These are phyloP conservation scores for Tremellales sp. DNA, from an alignment of 1,284 basidiomycete species.

Conservation along the genomic window DNA sequence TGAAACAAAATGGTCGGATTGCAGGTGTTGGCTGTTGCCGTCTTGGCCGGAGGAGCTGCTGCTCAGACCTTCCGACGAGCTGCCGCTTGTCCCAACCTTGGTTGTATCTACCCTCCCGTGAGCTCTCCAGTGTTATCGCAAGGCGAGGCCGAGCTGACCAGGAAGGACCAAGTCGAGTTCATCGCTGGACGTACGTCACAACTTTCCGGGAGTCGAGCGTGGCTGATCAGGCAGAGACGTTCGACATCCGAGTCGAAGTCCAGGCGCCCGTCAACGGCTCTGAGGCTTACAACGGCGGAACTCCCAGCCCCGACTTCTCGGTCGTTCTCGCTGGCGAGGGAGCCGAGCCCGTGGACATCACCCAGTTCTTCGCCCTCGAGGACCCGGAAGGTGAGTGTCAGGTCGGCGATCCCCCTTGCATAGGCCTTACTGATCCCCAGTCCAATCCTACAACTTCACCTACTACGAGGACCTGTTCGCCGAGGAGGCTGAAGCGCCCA, in stretches of 20 bases:
- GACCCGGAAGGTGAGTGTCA: conserved; percentile 27
- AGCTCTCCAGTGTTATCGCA: not conserved
- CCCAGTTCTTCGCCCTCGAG: conserved; percentile 40
- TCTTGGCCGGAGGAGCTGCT: conserved; percentile 20
- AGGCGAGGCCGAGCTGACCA: not conserved
- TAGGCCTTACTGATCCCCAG: conserved; percentile 5
- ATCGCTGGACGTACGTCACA: conserved; percentile 36
- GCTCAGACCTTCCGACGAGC: conserved; percentile 47
- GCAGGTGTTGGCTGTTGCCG: conserved; percentile 12
- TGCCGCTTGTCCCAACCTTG: conserved; percentile 45
- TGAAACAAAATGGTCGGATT: conserved; percentile 15
- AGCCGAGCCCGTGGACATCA: conserved; percentile 31
- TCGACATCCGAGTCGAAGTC: conserved; percentile 45
- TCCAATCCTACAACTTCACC: conserved; percentile 38
- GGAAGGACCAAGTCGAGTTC: conserved; percentile 36
- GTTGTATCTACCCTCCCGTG: conserved; percentile 44
- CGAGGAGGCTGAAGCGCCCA: conserved; percentile 32
- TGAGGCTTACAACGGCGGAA: conserved; percentile 47
- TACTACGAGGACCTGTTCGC: conserved; percentile 48
- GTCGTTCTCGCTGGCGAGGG: conserved; percentile 40
- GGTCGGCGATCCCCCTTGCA: not conserved
- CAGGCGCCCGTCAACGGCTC: conserved; percentile 50
- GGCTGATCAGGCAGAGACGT: conserved; percentile 23
- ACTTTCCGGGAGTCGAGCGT: too few relatives aligned
- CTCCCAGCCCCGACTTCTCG: conserved; percentile 34